These are phyloP conservation scores for Aspergillus awamori DNA, from an alignment of 2,329 filamentous ascomycete species.

Conservation along the genomic window DNA sequence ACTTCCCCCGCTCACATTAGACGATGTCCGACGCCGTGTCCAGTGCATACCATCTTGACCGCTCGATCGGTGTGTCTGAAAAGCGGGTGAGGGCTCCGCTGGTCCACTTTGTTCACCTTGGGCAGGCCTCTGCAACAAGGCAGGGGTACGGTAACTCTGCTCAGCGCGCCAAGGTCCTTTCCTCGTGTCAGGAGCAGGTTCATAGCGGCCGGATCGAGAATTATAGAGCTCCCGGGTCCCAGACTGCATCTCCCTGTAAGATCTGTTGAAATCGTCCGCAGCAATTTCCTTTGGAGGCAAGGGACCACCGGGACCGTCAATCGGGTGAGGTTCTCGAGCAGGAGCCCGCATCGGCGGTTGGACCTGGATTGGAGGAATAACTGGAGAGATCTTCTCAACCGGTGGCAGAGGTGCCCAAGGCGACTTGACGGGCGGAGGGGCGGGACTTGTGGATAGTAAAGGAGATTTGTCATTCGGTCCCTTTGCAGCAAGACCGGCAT, in stretches of 20 bases:
- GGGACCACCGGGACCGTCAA: constrained; percentile 58
- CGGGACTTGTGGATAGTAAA: constrained; percentile 48
- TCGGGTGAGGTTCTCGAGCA: constrained; percentile 59
- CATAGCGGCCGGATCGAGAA: constrained; percentile 91
- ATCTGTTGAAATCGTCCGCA: constrained; percentile 88
- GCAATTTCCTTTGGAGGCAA: constrained; percentile 77
- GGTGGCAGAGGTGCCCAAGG: constrained; percentile 89
- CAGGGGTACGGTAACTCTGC: constrained; percentile 68
- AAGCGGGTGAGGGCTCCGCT: constrained; percentile 81
- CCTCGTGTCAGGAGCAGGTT: constrained; percentile 77
- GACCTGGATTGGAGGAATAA: constrained; percentile 55
- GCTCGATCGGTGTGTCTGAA: constrained; percentile 74
- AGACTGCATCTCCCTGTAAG: constrained; percentile 72
- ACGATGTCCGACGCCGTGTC: constrained; percentile 79
- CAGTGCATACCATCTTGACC: constrained; percentile 67
- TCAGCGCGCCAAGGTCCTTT: constrained; percentile 71
- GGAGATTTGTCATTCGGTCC: constrained; percentile 58
- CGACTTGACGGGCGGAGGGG: constrained; percentile 75
- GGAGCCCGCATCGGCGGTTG: constrained; percentile 54
- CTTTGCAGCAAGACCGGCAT: constrained; percentile 49
- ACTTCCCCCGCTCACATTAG: constrained; percentile 86
- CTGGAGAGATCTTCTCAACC: constrained; percentile 75
- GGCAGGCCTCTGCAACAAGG: constrained; percentile 74
- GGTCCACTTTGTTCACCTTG: constrained; percentile 65
- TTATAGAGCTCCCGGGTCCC: constrained; percentile 82